A percentile compares a stretch with the other conserved stretches of the same genome.
Conservation (phyloP, 2,329 filamentous ascomycete genomes). For the Epicoccum sorghinum region DNA sequence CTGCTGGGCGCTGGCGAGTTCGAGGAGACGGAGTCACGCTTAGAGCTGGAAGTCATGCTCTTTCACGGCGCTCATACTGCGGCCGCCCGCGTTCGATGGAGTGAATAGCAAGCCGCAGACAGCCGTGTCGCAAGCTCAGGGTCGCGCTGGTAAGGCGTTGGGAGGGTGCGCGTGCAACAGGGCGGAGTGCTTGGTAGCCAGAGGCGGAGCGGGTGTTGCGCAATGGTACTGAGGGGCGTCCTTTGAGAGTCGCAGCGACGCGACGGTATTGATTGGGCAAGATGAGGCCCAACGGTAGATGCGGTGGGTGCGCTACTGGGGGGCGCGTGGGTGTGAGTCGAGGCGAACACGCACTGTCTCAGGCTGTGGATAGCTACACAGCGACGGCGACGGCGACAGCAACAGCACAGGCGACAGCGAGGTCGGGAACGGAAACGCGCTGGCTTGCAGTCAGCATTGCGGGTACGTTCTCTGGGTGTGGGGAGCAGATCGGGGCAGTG, state of each 20-base stretch:
- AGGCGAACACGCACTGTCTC: slow-evolving; percentile 39
- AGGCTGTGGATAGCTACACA: slow-evolving; percentile 26
- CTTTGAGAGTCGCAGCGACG: neutral
- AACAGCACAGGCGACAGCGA: neutral
- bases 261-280: slow-evolving; percentile 10
- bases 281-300: slow-evolving; percentile 10
- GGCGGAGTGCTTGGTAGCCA: neutral
- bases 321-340: slow-evolving; percentile 1
- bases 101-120: slow-evolving; percentile 14
- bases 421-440: slow-evolving; percentile 27
- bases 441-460: slow-evolving; percentile 41
- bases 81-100: slow-evolving; percentile 39
- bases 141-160: neutral
- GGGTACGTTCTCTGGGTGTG: slow-evolving; percentile 27
- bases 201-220: neutral
- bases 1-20: slow-evolving; percentile 35
- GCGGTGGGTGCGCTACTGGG: neutral
- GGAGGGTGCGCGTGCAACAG: slow-evolving; percentile 1
- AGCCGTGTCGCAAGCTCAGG: slow-evolving; percentile 1
- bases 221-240: neutral
- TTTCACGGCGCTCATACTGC: slow-evolving; percentile 47
- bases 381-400: slow-evolving; percentile 1
- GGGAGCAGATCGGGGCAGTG: slow-evolving; percentile 31
- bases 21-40: slow-evolving; percentile 39
- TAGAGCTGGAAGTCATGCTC: slow-evolving; percentile 49